These are phyloP conservation scores for Psilocybe sp. DNA, from an alignment of 768 basidiomycete species.

Conservation along the genomic window DNA sequence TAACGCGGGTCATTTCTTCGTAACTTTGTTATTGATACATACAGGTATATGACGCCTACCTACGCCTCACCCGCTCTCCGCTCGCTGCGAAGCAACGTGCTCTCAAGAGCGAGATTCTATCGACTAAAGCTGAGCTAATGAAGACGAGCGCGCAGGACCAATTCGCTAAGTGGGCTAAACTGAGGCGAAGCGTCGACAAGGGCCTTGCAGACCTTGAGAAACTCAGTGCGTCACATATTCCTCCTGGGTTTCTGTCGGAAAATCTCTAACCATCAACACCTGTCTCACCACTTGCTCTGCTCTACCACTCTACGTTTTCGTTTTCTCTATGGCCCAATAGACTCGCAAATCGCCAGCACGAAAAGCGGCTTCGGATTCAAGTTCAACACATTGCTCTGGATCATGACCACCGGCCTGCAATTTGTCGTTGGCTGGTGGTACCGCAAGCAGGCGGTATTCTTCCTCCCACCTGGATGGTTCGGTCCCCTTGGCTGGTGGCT, in stretches of 20 bases:
- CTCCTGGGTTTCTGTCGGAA: conserved; percentile 1
- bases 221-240: conserved; percentile 63
- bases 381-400: conserved; percentile 76
- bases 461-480: conserved; percentile 87
- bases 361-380: conserved; percentile 63
- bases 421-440: conserved; percentile 90
- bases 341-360: conserved; percentile 59
- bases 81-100: conserved; percentile 56
- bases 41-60: conserved; percentile 74
- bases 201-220: conserved; percentile 88
- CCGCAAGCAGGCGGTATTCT: conserved; percentile 88
- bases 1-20: too few species aligned
- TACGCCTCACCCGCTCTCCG: conserved; percentile 58
- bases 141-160: conserved; percentile 95
- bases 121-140: conserved; percentile 79
- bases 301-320: neutral
- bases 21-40: too few species aligned
- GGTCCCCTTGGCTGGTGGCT: conserved; percentile 88
- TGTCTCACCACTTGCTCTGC: neutral
- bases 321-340: conserved; percentile 34
- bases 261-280: neutral
- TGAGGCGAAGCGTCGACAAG: conserved; percentile 89
- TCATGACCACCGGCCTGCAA: conserved; percentile 84
- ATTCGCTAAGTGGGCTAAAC: conserved; percentile 97
- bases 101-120: conserved; percentile 79